Base-by-base conservation (phyloP, 257 asterid genomes). In the Leonotis leonurus region DNA sequence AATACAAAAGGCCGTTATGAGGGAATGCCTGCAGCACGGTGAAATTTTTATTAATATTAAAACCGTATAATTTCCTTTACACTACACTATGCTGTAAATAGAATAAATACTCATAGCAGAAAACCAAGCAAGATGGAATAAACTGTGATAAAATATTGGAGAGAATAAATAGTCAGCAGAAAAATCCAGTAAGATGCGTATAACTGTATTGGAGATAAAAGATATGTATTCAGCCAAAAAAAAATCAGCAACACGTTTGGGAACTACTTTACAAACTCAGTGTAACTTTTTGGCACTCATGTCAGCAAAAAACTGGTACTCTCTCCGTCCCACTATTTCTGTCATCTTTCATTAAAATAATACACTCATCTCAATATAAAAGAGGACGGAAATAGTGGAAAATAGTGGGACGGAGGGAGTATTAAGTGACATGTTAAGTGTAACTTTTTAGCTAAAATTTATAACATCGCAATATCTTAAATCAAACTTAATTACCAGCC, bases 11-110 rank as follows among this genome's bases (percentile, higher is more conserved):
- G 90, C 98, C 83, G 86, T 91, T 54, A 84, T 5, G 14, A 88
- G 95, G 6, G 98, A 84, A 78, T 84, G 80, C 98, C 98, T 91
- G 83, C 72, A 76, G 72, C 72, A 20, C 32, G 67, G 16, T 50
- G 45, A 68, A 43, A 25, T 58, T 18, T 46, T 30, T 6, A 33
- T 17, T 66, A 41, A 40, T 17, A 14, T 37, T 32, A 46, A 10
- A 61, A 57, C 52, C 46, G 24, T 21, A 9, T 51, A 27, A 33
- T 18, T 45, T 29, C 20, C 26, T 12, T 30, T 32, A 54, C 8
- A 33, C 27, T 32, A 17, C 12, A 30, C 8, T 53, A 8, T 10
- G 17, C 10, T 7, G 26, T 3, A 8, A 8, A 54, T n/a, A 4
- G 16, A 14, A 54, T 12, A 54, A 54, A 26, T 4, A 17, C 25